phyloP scores from a whole-genome alignment of 1,139 yeast species.

The Saccharomyces hybrid region DNA sequence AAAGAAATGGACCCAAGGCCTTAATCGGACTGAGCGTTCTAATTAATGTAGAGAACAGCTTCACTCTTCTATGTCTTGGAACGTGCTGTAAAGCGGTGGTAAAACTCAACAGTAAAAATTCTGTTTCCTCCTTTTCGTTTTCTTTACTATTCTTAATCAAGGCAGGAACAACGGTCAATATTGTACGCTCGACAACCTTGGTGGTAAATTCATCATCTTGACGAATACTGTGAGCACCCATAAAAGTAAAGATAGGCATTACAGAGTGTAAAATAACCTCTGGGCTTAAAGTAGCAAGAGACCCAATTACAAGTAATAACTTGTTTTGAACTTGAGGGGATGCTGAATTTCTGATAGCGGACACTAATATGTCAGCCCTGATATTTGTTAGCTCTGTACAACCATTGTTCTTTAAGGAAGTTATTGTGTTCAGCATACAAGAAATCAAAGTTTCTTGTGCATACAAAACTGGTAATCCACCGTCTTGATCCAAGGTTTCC shows the following conservation, averaged over 20 bases:
- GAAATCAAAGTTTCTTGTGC: slow-evolving; percentile 87
- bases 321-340: slow-evolving; percentile 95
- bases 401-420: slow-evolving; percentile 39
- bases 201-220: slow-evolving; percentile 95
- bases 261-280: slow-evolving; percentile 90
- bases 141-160: slow-evolving; percentile 53
- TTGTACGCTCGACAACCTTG: slow-evolving; percentile 88
- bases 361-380: slow-evolving; percentile 84
- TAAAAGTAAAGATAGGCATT: slow-evolving; percentile 97
- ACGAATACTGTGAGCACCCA: slow-evolving; percentile 96
- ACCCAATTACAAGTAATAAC: slow-evolving; percentile 73
- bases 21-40: slow-evolving; percentile 63
- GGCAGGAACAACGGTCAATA: slow-evolving; percentile 86
- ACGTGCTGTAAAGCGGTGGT: slow-evolving; percentile 91
- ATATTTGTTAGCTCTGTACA: slow-evolving; percentile 58
- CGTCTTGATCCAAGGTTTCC: slow-evolving; percentile 83
- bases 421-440: slow-evolving; percentile 69
- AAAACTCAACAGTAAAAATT: slow-evolving; percentile 78
- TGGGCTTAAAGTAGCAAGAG: slow-evolving; percentile 81
- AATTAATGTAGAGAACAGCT: slow-evolving; percentile 70
- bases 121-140: slow-evolving; percentile 56
- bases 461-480: slow-evolving; percentile 82
- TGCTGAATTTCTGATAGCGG: slow-evolving; percentile 78
- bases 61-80: slow-evolving; percentile 92
- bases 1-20: slow-evolving; percentile 65